These are phyloP conservation scores for Hypomyces rosellus DNA, from an alignment of 2,329 filamentous ascomycete genomes.

Conservation along the genomic window DNA sequence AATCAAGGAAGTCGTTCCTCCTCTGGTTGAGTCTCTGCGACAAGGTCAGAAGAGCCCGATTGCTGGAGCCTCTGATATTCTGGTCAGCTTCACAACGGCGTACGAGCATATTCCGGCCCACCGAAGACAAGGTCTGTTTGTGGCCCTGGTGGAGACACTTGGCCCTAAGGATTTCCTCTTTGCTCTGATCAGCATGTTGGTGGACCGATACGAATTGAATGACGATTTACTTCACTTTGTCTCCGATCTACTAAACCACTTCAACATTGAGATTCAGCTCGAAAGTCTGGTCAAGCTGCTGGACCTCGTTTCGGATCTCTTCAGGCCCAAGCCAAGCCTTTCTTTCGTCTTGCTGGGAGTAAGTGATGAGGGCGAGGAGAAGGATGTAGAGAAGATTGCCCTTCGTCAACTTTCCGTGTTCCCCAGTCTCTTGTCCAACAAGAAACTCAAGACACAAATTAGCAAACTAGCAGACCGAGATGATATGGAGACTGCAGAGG, in stretches of 20 bases:
- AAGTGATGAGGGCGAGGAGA: slow-evolving; percentile 39
- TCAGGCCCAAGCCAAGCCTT: slow-evolving; percentile 66
- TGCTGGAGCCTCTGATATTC: slow-evolving; percentile 76
- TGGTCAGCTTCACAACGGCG: slow-evolving; percentile 93
- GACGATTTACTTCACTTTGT: slow-evolving; percentile 70
- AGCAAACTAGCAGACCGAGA: slow-evolving; percentile 52
- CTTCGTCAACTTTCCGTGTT: slow-evolving; percentile 50
- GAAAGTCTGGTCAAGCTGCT: slow-evolving; percentile 72
- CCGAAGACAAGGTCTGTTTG: slow-evolving; percentile 74
- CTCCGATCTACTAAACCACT: slow-evolving; percentile 64
- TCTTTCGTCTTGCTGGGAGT: slow-evolving; percentile 65
- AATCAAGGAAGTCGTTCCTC: slow-evolving; percentile 88
- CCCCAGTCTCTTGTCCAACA: slow-evolving; percentile 52
- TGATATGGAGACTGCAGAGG: slow-evolving; percentile 59
- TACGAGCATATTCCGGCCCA: slow-evolving; percentile 94
- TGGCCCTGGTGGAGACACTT: slow-evolving; percentile 76
- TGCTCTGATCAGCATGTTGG: slow-evolving; percentile 79
- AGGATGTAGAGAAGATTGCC: slow-evolving; percentile 46
- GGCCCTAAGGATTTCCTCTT: slow-evolving; percentile 83
- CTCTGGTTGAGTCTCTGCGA: slow-evolving; percentile 77
- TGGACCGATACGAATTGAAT: slow-evolving; percentile 80
- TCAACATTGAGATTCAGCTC: slow-evolving; percentile 70
- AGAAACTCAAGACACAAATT: slow-evolving; percentile 50
- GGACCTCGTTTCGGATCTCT: slow-evolving; percentile 66
- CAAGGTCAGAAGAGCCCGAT: slow-evolving; percentile 73